Conservation (phyloP, 2,329 filamentous ascomycete species). For the Xylariaceae sp. region DNA sequence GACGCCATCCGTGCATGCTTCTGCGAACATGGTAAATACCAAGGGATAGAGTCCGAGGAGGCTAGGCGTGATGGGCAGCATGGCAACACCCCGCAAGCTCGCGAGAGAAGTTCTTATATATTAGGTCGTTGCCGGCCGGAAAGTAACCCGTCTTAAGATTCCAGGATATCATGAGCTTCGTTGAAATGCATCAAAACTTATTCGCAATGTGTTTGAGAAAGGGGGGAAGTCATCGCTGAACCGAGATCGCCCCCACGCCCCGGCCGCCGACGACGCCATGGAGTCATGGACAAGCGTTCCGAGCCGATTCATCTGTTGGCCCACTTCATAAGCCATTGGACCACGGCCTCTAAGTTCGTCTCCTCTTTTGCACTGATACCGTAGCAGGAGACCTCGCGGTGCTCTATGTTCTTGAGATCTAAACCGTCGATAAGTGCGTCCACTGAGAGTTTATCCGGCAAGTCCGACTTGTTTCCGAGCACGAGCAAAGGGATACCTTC, state of each 20-base stretch:
- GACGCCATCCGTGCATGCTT: slow-evolving; percentile 16
- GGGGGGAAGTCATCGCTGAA: slow-evolving; percentile 4
- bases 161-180: slow-evolving; percentile 30
- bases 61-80: slow-evolving; percentile 17
- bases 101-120: slow-evolving; percentile 32
- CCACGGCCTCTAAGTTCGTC: slow-evolving; percentile 93
- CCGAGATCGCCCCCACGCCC: not conserved
- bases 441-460: slow-evolving; percentile 83
- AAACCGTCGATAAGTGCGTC: slow-evolving; percentile 93
- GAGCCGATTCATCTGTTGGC: slow-evolving; percentile 58
- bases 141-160: slow-evolving; percentile 25
- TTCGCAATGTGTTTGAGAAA: slow-evolving; percentile 17
- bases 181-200: slow-evolving; percentile 27
- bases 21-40: slow-evolving; percentile 16
- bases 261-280: slow-evolving; percentile 4
- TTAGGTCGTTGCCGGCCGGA: slow-evolving; percentile 29
- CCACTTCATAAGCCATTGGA: slow-evolving; percentile 93
- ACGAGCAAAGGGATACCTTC: slow-evolving; percentile 90
- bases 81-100: slow-evolving; percentile 25
- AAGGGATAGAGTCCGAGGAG: slow-evolving; percentile 19
- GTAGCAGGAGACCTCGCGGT: slow-evolving; percentile 96
- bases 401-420: slow-evolving; percentile 80
- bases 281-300: slow-evolving; percentile 4
- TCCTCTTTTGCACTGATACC: slow-evolving; percentile 98
- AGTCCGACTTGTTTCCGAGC: slow-evolving; percentile 94